Base-by-base conservation (phyloP, 2,329 filamentous ascomycete species). In the Sporothrix dimorphospora region DNA sequence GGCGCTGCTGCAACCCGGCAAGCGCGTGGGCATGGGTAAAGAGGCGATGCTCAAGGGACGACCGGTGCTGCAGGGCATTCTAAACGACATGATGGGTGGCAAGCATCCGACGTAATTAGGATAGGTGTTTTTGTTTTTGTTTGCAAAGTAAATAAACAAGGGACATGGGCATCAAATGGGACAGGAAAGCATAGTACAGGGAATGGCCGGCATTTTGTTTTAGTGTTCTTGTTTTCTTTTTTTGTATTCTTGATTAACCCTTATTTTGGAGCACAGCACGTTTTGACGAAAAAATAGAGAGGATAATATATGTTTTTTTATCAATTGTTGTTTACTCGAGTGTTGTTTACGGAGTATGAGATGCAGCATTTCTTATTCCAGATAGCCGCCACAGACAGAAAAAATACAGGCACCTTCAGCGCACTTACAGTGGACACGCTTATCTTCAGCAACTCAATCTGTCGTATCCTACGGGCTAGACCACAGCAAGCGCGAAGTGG, bases 31-130 rank as follows among this genome's bases (percentile, higher is more conserved):
- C 77, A 85, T 89, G 61, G 89, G 90, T 0, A 86, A 87, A 69
- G 88, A 86, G 75, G 85, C 86, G 42, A 81, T 95, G 72, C 80
- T 94, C 75, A 90, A 88, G 72, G 89, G 87, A 47, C 89, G 89
- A 77, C 88, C 89, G 47, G 86, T 97, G 71, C 84, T 94, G 78
- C 88, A 88, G 78, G 91, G 95, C 83, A 90, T 97, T 75, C 84
- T 94, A 76, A 93, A 96, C 81, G 92, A 94, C 75, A 83, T 89
- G 81, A 85, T 79, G 75, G 79, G 78, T 8, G 72, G 69, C 0
- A 68, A 34, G 65, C 70, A 69, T 42, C 16, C 14, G 4, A 19
- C 8, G 19, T 30, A 12, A 14, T 70, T 70, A 57, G 66, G 30
- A 66, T n/a, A n/a, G 38, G 14, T 24, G 38, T 4, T n/a, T 42